Evolutionary conservation across 805 yeast species (phyloP).

Genomic region (Metschnikowia arizonensis): DNA sequence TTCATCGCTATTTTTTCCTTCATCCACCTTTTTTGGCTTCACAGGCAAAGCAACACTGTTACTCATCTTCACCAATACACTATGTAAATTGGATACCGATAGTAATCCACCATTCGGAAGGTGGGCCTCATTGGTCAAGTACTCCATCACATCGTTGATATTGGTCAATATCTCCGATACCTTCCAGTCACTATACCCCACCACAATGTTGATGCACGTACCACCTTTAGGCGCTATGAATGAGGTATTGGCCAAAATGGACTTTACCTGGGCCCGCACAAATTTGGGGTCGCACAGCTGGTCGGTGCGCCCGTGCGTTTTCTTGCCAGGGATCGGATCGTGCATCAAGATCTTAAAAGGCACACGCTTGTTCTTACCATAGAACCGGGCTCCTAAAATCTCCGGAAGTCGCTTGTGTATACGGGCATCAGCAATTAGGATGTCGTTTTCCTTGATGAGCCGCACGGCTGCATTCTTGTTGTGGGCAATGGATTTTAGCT

Average conservation of each 20-base stretch:
- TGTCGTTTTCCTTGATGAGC: slow-evolving; percentile 57
- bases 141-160: slow-evolving; percentile 46
- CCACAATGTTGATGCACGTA: slow-evolving; percentile 52
- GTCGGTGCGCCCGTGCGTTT: slow-evolving; percentile 43
- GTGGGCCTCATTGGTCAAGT: slow-evolving; percentile 41
- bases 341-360: slow-evolving; percentile 69
- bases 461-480: slow-evolving; percentile 45
- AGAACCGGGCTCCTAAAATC: slow-evolving; percentile 57
- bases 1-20: slow-evolving; percentile 15
- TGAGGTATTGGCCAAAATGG: slow-evolving; percentile 59
- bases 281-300: slow-evolving; percentile 64
- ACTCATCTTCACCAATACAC: slow-evolving; percentile 58
- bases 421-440: slow-evolving; percentile 66
- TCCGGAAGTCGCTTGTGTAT: slow-evolving; percentile 57
- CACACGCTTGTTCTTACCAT: slow-evolving; percentile 57
- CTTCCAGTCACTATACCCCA: slow-evolving; percentile 53
- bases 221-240: slow-evolving; percentile 59
- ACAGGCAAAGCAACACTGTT: slow-evolving; percentile 67
- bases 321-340: slow-evolving; percentile 31
- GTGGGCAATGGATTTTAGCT: slow-evolving; percentile 44
- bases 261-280: slow-evolving; percentile 59
- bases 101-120: slow-evolving; percentile 60
- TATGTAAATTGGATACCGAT: slow-evolving; percentile 42
- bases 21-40: slow-evolving; percentile 14
- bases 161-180: slow-evolving; percentile 46